Conservation (phyloP, 495 filamentous ascomycete species). For the Talaromyces nanjingensis region DNA sequence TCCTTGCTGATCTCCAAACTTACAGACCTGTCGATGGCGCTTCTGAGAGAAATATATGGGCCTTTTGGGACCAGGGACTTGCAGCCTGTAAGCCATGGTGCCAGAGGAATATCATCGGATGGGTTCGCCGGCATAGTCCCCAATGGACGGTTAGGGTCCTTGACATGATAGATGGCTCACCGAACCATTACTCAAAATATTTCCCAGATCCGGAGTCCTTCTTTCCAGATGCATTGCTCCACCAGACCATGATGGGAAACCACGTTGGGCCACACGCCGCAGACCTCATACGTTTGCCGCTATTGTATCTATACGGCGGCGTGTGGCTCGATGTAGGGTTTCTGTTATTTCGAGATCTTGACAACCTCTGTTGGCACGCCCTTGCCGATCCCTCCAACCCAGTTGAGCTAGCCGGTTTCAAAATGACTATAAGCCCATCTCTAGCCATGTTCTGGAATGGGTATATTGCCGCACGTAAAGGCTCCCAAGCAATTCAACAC, state of each 20-base stretch:
- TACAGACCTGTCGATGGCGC: constrained; percentile 11
- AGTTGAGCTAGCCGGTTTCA: constrained; percentile 9
- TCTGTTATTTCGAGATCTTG: constrained; percentile 15
- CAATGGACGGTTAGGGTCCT: constrained; percentile 18
- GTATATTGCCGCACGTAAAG: constrained; percentile 1
- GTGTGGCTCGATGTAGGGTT: constrained; percentile 20
- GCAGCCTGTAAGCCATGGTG: constrained; percentile 14
- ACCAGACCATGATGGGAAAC: constrained; percentile 11
- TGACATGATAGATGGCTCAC: constrained; percentile 15
- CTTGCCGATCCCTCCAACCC: constrained; percentile 14
- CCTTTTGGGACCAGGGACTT: constrained; percentile 21
- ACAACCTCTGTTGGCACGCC: constrained; percentile 16
- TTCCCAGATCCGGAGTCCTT: not conserved
- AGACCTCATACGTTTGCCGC: constrained; percentile 17
- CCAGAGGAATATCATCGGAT: constrained; percentile 19
- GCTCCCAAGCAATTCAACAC: not conserved
- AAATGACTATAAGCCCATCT: not conserved
- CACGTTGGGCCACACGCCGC: constrained; percentile 16
- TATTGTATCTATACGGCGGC: constrained; percentile 17
- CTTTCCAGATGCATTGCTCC: constrained; percentile 12
- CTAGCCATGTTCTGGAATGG: not conserved
- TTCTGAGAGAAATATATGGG: constrained; percentile 20
- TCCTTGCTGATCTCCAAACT: constrained; percentile 2
- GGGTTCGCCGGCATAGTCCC: constrained; percentile 13
- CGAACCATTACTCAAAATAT: constrained; percentile 9